These are phyloP conservation scores for Penicillium olsonii DNA, from an alignment of 2,329 filamentous ascomycete species.

Conservation along the genomic window DNA sequence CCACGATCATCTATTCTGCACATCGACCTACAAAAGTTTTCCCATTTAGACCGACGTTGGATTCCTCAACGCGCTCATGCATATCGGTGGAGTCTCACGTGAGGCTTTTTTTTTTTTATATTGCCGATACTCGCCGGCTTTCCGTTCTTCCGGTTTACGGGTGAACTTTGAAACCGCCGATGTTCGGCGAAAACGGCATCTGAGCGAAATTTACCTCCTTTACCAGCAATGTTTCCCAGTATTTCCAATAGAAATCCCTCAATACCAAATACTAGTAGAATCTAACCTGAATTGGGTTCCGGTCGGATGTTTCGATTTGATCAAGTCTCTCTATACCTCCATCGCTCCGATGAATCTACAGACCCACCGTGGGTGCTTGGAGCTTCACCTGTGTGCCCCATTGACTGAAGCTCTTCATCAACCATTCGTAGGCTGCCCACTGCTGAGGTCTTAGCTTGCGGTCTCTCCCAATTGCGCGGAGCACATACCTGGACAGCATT, in stretches of 20 bases:
- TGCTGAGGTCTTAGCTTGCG: slow-evolving; percentile 24
- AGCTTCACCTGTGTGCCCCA: slow-evolving; percentile 7
- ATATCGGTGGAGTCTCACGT: slow-evolving; percentile 24
- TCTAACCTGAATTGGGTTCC: slow-evolving; percentile 25
- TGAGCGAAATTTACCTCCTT: slow-evolving; percentile 30
- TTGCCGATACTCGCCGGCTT: slow-evolving; percentile 34
- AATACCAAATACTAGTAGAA: slow-evolving; percentile 27
- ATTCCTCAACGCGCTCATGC: slow-evolving; percentile 8
- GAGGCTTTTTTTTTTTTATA: slow-evolving; percentile 24
- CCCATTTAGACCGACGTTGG: slow-evolving; percentile 7
- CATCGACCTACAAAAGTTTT: slow-evolving; percentile 9
- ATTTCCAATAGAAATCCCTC: slow-evolving; percentile 31
- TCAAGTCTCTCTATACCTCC: background rate
- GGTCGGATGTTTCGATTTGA: slow-evolving; percentile 16
- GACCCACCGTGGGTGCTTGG: background rate
- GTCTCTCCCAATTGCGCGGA: background rate
- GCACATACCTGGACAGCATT: slow-evolving; percentile 72
- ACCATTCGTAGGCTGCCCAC: slow-evolving; percentile 90
- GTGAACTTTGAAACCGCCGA: slow-evolving; percentile 26
- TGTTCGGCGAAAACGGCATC: slow-evolving; percentile 28
- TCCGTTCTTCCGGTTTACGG: slow-evolving; percentile 32
- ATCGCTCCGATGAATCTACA: background rate
- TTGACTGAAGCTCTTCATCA: slow-evolving; percentile 59
- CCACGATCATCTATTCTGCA: slow-evolving; percentile 12
- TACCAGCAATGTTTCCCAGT: slow-evolving; percentile 29